Base-by-base conservation (phyloP, 225 moss, liverwort and hornwort genomes). In the Marchantia polymorpha region DNA sequence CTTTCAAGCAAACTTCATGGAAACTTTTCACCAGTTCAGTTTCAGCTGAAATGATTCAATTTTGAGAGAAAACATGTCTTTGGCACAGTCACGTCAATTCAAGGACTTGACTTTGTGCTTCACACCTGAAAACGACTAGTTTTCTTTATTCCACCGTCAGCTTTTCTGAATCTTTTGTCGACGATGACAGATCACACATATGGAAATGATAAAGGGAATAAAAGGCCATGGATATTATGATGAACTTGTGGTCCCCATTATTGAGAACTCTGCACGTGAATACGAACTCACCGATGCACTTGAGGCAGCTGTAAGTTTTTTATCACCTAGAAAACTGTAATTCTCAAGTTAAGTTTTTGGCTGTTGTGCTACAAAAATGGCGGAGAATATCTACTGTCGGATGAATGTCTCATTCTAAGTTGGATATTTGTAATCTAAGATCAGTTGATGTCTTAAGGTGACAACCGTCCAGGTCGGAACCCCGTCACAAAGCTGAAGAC, bases 181-280 rank as follows among this genome's bases (percentile, higher is more conserved):
- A 51, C 65, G 76, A 61, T 52, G n/a, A 39, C 93, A 99, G 99
- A 93, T 95, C 20, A 92, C 99, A 23, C 99, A 99, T 64, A 99
- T 99, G 99, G 99, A 99, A 83, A 99, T 99, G 99, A 95, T 99
- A 52, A 99, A 99, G 85, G 99, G 99, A 58, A 93, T 99, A 75
- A 81, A 81, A 30, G 99, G 99, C 31, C 95, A 95, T 60, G 95
- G 99, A 26, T 99, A 99, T 72, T 88, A 95, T 67, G 99, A 99
- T 78, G 93, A 95, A 83, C 99, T 99, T 76, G 93, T 99, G 27
- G 83, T 99, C 75, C 99, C 99, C 17, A 99, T 99, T 12, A 99
- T 99, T 78, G 99, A 95, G 85, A 99, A 99, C 69, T 84, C 95
- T 16, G 99, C 99, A 27, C 95, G 93, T 64, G 99, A 99, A 67